Evolutionary conservation across 2,329 filamentous ascomycete genomes (phyloP).

Genomic region (Pseudogymnoascus destructans): DNA sequence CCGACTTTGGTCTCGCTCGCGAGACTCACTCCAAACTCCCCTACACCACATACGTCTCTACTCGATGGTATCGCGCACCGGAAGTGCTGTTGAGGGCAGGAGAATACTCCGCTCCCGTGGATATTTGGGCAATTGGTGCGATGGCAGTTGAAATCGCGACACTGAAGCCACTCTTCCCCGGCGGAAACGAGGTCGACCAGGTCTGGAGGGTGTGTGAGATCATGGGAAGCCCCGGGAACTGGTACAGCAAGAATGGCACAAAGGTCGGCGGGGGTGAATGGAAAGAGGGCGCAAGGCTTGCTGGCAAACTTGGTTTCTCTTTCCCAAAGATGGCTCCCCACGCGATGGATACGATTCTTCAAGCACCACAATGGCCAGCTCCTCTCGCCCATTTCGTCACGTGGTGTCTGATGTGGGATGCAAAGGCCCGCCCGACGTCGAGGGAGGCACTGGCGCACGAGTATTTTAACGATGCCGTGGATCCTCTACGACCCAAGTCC

Average conservation of each 20-base stretch:
- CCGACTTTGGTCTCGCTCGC: conserved; percentile 92
- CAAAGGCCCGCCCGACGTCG: conserved; percentile 79
- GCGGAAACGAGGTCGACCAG: conserved; percentile 96
- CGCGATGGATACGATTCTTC: conserved; percentile 86
- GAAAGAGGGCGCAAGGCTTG: conserved; percentile 85
- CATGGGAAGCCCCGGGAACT: conserved; percentile 96
- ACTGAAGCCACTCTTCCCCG: conserved; percentile 89
- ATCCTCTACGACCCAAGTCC: conserved; percentile 84
- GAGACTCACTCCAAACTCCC: conserved; percentile 94
- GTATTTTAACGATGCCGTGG: conserved; percentile 84
- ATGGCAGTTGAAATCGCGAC: conserved; percentile 99
- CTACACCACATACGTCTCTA: conserved; percentile 97
- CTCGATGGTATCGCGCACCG: conserved; percentile 86
- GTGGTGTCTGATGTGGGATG: conserved; percentile 99
- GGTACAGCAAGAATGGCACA: conserved; percentile 83
- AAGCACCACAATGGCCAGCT: conserved; percentile 79
- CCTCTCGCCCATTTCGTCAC: conserved; percentile 88
- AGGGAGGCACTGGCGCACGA: conserved; percentile 90
- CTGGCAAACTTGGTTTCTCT: conserved; percentile 93
- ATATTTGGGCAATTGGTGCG: conserved; percentile 96
- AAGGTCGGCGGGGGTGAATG: conserved; percentile 92
- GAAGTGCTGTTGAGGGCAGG: conserved; percentile 88
- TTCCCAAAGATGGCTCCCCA: conserved; percentile 99
- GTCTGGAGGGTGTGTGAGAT: conserved; percentile 99
- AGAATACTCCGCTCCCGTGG: conserved; percentile 93